Conservation (phyloP, 768 basidiomycete species). For the Amanita subjunquillea region DNA sequence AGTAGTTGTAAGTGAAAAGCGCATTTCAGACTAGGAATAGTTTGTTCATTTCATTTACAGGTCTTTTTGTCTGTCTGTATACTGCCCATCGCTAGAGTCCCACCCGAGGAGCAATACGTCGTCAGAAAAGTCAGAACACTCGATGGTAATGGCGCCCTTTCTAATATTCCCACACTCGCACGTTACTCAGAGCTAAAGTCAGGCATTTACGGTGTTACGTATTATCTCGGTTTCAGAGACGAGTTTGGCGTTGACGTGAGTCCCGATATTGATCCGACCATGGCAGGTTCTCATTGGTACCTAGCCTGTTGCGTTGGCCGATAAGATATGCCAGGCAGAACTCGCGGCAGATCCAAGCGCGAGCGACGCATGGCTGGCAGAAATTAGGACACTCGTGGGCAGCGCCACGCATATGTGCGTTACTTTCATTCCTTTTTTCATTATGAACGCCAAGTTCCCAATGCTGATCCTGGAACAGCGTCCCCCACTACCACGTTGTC, state of each 20-base stretch:
- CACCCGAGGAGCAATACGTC: constrained; percentile 39
- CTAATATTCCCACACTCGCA: background rate
- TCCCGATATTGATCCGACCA: background rate
- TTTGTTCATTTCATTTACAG: constrained; percentile 15
- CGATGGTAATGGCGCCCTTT: constrained; percentile 23
- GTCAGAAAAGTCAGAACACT: constrained; percentile 47
- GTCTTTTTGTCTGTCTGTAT: constrained; percentile 57
- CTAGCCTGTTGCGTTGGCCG: constrained; percentile 35
- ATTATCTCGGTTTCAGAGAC: constrained; percentile 56
- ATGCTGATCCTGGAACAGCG: constrained; percentile 19
- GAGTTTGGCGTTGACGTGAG: constrained; percentile 37
- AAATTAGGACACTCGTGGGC: constrained; percentile 30
- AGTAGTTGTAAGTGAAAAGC: constrained; percentile 36
- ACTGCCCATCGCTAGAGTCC: constrained; percentile 39
- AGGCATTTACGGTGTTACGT: constrained; percentile 55
- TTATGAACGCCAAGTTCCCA: background rate
- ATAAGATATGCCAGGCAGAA: constrained; percentile 42
- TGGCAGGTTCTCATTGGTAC: background rate
- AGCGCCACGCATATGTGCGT: constrained; percentile 50
- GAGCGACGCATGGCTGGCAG: constrained; percentile 20
- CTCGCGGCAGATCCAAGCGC: constrained; percentile 22
- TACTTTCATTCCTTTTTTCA: background rate
- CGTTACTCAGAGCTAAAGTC: background rate
- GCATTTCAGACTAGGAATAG: background rate
- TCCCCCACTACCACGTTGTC: constrained; percentile 48